Percentiles rank a stretch among this genome's conserved stretches.
Conservation (phyloP, 2,329 filamentous ascomycete genomes). For the Calonectria pauciramosa region DNA sequence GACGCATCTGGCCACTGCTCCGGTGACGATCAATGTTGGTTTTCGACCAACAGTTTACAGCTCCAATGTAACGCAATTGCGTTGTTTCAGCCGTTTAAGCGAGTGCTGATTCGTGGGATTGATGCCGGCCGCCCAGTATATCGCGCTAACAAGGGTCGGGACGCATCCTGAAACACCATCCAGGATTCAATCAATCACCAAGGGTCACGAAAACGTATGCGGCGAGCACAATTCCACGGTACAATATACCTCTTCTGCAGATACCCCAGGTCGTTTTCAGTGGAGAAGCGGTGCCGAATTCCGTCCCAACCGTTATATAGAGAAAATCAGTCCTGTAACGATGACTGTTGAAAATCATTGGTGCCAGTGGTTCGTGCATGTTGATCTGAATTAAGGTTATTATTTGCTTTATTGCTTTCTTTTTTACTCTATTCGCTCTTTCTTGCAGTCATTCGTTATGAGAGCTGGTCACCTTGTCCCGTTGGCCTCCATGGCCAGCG, state of each 20-base stretch:
- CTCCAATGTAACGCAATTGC: not conserved
- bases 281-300: slow-evolving; percentile 20
- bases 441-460: slow-evolving; percentile 6
- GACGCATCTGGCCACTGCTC: not conserved
- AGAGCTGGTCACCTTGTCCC: slow-evolving; percentile 12
- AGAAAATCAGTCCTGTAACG: not conserved
- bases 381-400: slow-evolving; percentile 1
- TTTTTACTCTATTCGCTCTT: slow-evolving; percentile 10
- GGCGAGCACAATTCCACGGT: not conserved
- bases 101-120: slow-evolving; percentile 17
- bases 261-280: not conserved
- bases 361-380: not conserved
- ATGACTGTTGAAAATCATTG: not conserved
- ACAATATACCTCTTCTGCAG: not conserved
- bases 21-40: not conserved
- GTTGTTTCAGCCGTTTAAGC: not conserved
- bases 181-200: slow-evolving; percentile 5
- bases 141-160: not conserved
- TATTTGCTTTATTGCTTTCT: slow-evolving; percentile 12
- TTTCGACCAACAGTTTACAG: not conserved
- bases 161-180: slow-evolving; percentile 8
- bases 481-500: slow-evolving; percentile 17
- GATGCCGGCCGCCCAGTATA: not conserved
- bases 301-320: slow-evolving; percentile 13
- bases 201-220: slow-evolving; percentile 16